Conservation (phyloP, 2,329 filamentous ascomycete species). For the Colletotrichum scovillei region DNA sequence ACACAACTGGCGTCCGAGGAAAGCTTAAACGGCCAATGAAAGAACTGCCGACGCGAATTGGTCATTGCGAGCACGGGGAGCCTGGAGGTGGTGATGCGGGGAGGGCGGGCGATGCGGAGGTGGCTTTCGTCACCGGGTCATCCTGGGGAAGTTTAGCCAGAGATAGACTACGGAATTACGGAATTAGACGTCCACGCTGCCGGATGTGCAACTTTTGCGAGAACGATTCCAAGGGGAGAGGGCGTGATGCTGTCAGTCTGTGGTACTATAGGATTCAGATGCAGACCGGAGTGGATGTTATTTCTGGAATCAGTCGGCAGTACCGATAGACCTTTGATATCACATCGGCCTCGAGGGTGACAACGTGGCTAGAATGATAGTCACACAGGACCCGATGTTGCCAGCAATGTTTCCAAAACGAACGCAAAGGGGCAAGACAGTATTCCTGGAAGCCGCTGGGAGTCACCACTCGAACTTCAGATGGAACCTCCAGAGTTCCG, state of each 20-base stretch:
- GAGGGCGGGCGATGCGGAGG: constrained; percentile 3
- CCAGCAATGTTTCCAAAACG: neutral
- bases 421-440: neutral
- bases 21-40: constrained; percentile 8
- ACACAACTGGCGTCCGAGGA: constrained; percentile 12
- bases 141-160: neutral
- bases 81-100: constrained; percentile 9
- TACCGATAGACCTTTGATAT: neutral
- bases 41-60: constrained; percentile 18
- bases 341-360: neutral
- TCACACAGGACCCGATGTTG: neutral
- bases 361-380: too few species aligned
- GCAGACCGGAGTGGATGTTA: neutral
- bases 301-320: neutral
- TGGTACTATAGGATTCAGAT: neutral
- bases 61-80: neutral
- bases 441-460: neutral
- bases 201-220: neutral
- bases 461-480: neutral
- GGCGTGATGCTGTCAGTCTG: neutral
- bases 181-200: neutral
- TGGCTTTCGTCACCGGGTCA: neutral
- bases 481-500: neutral
- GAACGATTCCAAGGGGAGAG: neutral
- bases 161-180: neutral